phyloP scores from a whole-genome alignment of 768 basidiomycete species.

The Mycena galericulata region DNA sequence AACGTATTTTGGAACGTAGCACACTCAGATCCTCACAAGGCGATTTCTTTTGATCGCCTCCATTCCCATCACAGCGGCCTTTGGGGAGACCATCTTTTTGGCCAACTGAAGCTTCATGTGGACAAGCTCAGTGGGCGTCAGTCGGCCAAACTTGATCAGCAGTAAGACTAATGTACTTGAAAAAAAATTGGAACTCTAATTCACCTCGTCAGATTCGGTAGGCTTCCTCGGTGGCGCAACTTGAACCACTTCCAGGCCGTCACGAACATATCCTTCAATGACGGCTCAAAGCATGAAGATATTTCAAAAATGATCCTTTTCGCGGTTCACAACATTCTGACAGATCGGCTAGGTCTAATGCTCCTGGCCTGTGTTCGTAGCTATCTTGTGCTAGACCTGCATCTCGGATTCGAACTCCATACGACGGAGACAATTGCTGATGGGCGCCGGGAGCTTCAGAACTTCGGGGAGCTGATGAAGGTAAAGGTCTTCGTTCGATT shows the following conservation, averaged over 20 bases:
- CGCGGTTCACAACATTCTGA: slow-evolving; percentile 38
- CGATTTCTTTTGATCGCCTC: slow-evolving; percentile 52
- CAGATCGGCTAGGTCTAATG: background rate
- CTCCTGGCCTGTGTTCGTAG: background rate
- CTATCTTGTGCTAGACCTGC: background rate
- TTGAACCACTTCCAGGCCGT: slow-evolving; percentile 47
- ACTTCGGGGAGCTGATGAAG: background rate
- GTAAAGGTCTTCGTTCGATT: background rate
- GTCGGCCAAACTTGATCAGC: slow-evolving; percentile 35
- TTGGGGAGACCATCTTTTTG: slow-evolving; percentile 44
- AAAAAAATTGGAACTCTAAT: too few relatives aligned
- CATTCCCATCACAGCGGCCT: slow-evolving; percentile 41
- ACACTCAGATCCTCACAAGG: slow-evolving; percentile 48
- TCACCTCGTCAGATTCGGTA: slow-evolving; percentile 42
- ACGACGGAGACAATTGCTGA: background rate
- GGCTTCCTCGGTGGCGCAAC: slow-evolving; percentile 48
- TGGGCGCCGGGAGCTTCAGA: background rate
- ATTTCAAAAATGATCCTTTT: too few relatives aligned
- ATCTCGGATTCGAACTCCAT: background rate
- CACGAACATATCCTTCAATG: slow-evolving; percentile 43
- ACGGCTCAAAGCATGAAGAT: slow-evolving; percentile 51
- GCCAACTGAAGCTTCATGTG: slow-evolving; percentile 40
- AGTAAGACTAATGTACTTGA: slow-evolving; percentile 42
- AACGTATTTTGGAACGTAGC: slow-evolving; percentile 55
- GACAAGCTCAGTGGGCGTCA: slow-evolving; percentile 13